phyloP scores from a whole-genome alignment of 164 flowering plant species.

The Magnolia sinica region DNA sequence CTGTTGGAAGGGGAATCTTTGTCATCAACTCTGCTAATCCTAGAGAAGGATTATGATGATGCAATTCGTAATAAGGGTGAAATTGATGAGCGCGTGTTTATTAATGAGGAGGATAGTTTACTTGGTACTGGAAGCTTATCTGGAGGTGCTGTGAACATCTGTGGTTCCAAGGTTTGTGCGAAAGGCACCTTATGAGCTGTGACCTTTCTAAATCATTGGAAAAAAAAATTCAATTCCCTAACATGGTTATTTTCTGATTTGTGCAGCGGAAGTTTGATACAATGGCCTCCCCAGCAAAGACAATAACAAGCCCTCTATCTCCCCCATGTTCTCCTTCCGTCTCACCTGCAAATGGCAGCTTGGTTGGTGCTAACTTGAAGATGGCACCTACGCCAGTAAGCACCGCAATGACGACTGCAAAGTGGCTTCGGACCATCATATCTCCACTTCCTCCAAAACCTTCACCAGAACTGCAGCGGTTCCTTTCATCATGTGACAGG shows the following conservation, averaged over 20 bases:
- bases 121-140: conserved; percentile 83
- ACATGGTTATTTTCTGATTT: not conserved
- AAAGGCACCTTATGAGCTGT: not conserved
- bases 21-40: conserved; percentile 41
- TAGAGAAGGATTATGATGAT: conserved; percentile 80
- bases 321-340: conserved; percentile 62
- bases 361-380: conserved; percentile 37
- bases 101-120: conserved; percentile 77
- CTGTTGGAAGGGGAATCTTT: conserved; percentile 70
- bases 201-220: not conserved
- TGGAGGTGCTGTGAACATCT: conserved; percentile 56
- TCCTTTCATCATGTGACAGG: conserved; percentile 70
- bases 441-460: conserved; percentile 87
- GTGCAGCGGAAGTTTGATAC: conserved; percentile 69
- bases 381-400: conserved; percentile 82
- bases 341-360: conserved; percentile 44
- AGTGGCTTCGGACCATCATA: conserved; percentile 88
- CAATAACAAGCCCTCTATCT: conserved; percentile 68
- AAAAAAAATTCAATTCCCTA: not conserved
- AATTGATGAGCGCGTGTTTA: conserved; percentile 81
- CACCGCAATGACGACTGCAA: conserved; percentile 98
- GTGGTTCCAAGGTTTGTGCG: conserved; percentile 59
- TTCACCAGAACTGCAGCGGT: conserved; percentile 63
- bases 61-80: conserved; percentile 65
- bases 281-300: conserved; percentile 69